Conservation (phyloP, 2,329 filamentous ascomycete genomes). For the Exophiala aquamarina region DNA sequence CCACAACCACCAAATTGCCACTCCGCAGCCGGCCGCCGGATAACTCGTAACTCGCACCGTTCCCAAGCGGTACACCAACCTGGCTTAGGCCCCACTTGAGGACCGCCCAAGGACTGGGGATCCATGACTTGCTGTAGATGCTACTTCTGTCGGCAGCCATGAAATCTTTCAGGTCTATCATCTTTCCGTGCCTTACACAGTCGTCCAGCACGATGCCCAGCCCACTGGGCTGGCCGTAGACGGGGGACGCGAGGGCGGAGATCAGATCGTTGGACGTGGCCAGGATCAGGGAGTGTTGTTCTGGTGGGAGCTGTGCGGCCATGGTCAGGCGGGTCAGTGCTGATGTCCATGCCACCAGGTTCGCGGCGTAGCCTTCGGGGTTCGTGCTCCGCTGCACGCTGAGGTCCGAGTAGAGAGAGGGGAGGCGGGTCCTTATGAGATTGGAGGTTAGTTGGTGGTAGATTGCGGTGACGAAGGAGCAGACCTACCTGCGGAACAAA, state of each 20-base stretch:
- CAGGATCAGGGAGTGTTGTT: conserved; percentile 46
- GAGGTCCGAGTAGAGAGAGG: conserved; percentile 88
- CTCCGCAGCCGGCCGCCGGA: conserved; percentile 36
- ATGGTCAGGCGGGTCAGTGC: conserved; percentile 69
- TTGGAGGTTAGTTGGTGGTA: background rate
- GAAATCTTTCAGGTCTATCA: conserved; percentile 73
- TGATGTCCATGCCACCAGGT: conserved; percentile 74
- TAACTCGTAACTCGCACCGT: conserved; percentile 39
- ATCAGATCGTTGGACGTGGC: conserved; percentile 63
- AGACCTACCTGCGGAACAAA: conserved; percentile 26
- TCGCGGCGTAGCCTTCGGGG: conserved; percentile 80
- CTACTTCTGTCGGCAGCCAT: conserved; percentile 59
- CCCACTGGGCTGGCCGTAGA: conserved; percentile 79
- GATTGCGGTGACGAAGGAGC: no score
- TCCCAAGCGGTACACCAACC: conserved; percentile 58
- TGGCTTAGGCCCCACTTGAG: conserved; percentile 74
- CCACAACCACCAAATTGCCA: conserved; percentile 49
- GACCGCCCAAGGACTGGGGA: conserved; percentile 67
- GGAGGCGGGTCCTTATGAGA: conserved; percentile 66
- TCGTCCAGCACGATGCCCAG: conserved; percentile 78
- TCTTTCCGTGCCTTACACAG: conserved; percentile 65
- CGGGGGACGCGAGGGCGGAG: conserved; percentile 69
- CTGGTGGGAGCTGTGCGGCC: conserved; percentile 57
- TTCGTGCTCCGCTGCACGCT: conserved; percentile 71
- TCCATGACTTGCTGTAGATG: conserved; percentile 70